A percentile compares a stretch with the other conserved stretches of the same genome.
These are phyloP conservation scores for Nannochloris sp. DNA, from an alignment of 139 green algal genomes.

Conservation along the genomic window DNA sequence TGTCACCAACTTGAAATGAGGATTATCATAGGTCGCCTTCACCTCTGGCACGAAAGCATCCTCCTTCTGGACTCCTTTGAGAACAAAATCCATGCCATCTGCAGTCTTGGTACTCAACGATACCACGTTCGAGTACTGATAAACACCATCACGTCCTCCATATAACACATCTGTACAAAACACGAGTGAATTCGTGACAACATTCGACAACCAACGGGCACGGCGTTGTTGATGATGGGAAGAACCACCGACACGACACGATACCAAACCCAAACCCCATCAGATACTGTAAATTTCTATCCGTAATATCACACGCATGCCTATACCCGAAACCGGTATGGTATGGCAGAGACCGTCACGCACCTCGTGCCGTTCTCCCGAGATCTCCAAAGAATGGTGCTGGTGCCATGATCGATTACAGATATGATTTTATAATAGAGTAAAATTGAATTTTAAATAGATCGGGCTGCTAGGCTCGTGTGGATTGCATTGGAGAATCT, in stretches of 20 bases:
- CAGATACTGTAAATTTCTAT: too few relatives aligned
- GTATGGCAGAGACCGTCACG: not conserved
- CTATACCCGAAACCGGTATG: too few relatives aligned
- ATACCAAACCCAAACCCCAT: too few relatives aligned
- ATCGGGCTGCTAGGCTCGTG: not conserved
- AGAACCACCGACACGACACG: too few relatives aligned
- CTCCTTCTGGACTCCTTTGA: constrained; percentile 22
- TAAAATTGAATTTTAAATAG: not conserved
- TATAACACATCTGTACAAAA: constrained; percentile 40
- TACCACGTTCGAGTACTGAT: constrained; percentile 34
- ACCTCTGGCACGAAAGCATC: constrained; percentile 26
- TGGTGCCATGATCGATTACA: constrained; percentile 16
- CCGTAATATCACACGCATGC: too few relatives aligned
- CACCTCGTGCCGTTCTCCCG: constrained; percentile 26
- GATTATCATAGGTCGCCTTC: constrained; percentile 32
- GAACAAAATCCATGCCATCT: constrained; percentile 45
- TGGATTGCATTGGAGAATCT: not conserved
- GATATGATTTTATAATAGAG: constrained; percentile 1
- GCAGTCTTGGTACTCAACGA: constrained; percentile 33
- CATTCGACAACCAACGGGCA: too few relatives aligned
- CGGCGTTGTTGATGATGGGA: too few relatives aligned
- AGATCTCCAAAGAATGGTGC: constrained; percentile 34
- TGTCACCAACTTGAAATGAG: constrained; percentile 25
- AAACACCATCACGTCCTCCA: constrained; percentile 30
- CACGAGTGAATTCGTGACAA: not conserved